A percentile compares a stretch with the other conserved stretches of the same genome.
phyloP scores from a whole-genome alignment of 108 stramenopile genomes.

The Aureococcus anophagefferens region DNA sequence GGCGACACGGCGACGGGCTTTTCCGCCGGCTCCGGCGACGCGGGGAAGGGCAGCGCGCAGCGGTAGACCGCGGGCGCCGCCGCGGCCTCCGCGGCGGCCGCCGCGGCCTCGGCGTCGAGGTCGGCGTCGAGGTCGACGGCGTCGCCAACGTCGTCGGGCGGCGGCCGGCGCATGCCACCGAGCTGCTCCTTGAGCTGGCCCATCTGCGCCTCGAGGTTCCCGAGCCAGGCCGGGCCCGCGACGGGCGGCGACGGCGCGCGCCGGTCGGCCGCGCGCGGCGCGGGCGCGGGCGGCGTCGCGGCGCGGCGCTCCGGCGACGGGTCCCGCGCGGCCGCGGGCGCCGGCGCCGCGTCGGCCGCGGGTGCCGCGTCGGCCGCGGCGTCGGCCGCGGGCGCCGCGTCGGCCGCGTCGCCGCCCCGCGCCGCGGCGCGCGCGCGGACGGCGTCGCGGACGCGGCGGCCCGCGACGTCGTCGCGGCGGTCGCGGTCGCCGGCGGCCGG shows the following conservation, averaged over 20 bases:
- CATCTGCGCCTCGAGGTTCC: neutral
- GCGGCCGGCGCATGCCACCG: neutral
- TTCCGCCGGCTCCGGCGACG: no score
- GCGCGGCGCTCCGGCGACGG: neutral
- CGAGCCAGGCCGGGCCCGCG: neutral
- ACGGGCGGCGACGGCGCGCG: neutral
- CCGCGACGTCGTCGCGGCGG: neutral
- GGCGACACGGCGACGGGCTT: neutral
- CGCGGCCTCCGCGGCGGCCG: neutral
- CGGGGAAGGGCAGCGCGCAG: no score
- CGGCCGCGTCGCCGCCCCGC: neutral
- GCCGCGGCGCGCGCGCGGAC: neutral
- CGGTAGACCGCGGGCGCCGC: no score
- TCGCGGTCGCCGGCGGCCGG: neutral
- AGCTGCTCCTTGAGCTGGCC: neutral
- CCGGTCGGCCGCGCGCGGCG: neutral
- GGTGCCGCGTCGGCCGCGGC: neutral
- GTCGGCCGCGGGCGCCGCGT: neutral
- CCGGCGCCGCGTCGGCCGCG: neutral
- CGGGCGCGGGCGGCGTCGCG: neutral
- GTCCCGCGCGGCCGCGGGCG: neutral
- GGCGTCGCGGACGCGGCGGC: neutral
- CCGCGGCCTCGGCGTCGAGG: neutral
- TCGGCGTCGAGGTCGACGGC: neutral
- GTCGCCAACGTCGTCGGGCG: neutral